Base-by-base conservation (phyloP, 1,139 yeast species). In the Kurtzmaniella quercitrusa region DNA sequence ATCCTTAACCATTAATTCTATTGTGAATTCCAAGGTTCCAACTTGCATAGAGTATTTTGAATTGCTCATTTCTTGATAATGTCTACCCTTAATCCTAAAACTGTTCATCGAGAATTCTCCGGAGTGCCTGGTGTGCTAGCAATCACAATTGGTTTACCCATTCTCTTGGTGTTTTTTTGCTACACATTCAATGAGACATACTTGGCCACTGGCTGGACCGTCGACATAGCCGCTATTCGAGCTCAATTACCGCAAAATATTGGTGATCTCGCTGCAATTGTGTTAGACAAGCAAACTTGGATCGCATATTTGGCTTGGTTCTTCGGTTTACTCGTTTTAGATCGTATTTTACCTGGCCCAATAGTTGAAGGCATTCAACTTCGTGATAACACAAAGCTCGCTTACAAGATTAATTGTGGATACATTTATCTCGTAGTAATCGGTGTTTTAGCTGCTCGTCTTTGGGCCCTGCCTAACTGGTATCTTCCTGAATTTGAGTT, bases 331-430 rank as follows among this genome's bases (percentile, higher is more conserved):
- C 84, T 79, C 5, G 42, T 75, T 0, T 64, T 88, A 36, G 97
- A 88, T 59, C 58, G 76, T 14, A 52, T 82, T 8, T 65, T 88
- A 23, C 98, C 98, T 1, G 98, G 98, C 0, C 74, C 71, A 38
- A 57, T 61, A 26, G 71, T 80, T 50, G 56, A 76, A 36, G 99
- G 99, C 19, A 78, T 84, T 3, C 63, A 61, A 40, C 67, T 93
- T 47, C 74, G 97, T 53, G 96, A 89, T 57, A 94, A 93, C 2
- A 73, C 87, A 1, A 60, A 63, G 42, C 72, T 94, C 47, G 59
- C 60, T 26, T 93, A 93, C 66, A 84, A 84, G 56, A 86, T 93
- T 66, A 93, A 93, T 57, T 98, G 98, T 12, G 61, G 74, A 37
- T 66, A 75, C 22, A 69, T 88, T 48, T 69, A 81, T 22, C 56